Evolutionary conservation across 2,329 filamentous ascomycete genomes (phyloP).

Genomic region (Aspergillus eucalypticola): DNA sequence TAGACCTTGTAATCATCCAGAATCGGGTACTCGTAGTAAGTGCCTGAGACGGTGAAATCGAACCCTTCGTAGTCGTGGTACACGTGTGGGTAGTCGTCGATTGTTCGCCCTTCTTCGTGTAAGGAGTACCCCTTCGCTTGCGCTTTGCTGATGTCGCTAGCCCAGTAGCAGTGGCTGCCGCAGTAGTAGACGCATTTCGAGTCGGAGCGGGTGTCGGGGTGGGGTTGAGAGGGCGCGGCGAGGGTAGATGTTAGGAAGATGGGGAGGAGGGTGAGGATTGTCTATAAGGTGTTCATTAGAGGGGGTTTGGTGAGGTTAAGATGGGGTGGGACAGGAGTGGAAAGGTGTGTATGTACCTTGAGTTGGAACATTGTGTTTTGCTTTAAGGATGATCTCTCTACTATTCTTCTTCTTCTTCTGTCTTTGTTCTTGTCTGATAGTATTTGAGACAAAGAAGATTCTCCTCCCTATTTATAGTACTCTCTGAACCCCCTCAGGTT

Average conservation of each 20-base stretch:
- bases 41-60: slow-evolving; percentile 56
- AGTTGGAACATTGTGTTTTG: no score
- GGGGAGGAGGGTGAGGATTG: slow-evolving; percentile 10
- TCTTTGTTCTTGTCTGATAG: no score
- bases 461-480: no score
- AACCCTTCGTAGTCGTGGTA: slow-evolving; percentile 67
- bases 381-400: no score
- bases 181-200: slow-evolving; percentile 53
- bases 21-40: slow-evolving; percentile 67
- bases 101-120: slow-evolving; percentile 41
- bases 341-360: no score
- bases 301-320: no score
- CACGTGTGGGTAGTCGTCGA: slow-evolving; percentile 56
- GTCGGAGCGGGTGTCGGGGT: slow-evolving; percentile 34
- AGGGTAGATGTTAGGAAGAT: slow-evolving; percentile 27
- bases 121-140: slow-evolving; percentile 54
- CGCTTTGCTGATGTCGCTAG: slow-evolving; percentile 52
- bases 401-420: no score
- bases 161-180: slow-evolving; percentile 56
- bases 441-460: no score
- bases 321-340: no score
- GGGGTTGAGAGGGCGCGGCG: slow-evolving; percentile 24
- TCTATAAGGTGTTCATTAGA: no score
- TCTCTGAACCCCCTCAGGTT: no score
- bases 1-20: slow-evolving; percentile 52